These are phyloP conservation scores for Ogataea minuta DNA, from an alignment of 805 yeast genomes.

Conservation along the genomic window DNA sequence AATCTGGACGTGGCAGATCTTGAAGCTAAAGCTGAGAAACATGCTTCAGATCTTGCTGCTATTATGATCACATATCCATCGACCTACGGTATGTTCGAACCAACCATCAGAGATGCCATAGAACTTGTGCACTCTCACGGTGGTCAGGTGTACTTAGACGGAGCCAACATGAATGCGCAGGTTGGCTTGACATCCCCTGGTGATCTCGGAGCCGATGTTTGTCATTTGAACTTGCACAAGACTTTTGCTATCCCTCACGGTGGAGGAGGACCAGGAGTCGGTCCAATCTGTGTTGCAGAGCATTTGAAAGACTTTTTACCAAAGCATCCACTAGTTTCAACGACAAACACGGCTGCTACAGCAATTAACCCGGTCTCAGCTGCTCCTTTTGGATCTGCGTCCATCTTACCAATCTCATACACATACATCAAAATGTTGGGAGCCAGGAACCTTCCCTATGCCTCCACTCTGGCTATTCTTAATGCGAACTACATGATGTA, in stretches of 20 bases:
- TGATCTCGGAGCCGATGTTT: constrained; percentile 96
- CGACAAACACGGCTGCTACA: constrained; percentile 41
- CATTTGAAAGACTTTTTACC: constrained; percentile 85
- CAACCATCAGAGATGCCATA: constrained; percentile 81
- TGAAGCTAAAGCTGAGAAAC: constrained; percentile 64
- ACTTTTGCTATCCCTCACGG: constrained; percentile 98
- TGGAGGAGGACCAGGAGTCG: constrained; percentile 99
- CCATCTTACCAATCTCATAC: constrained; percentile 90
- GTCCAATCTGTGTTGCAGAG: constrained; percentile 89
- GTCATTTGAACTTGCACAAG: constrained; percentile 94
- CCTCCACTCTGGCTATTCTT: constrained; percentile 87
- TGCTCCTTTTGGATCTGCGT: constrained; percentile 95
- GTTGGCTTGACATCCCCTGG: constrained; percentile 98
- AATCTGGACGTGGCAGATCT: constrained; percentile 81
- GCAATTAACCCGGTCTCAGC: constrained; percentile 79
- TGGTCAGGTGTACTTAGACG: constrained; percentile 96
- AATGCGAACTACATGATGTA: constrained; percentile 96
- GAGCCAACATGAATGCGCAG: constrained; percentile 99
- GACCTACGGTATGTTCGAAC: constrained; percentile 95
- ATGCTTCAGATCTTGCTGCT: constrained; percentile 74
- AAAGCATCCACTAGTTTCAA: constrained; percentile 63
- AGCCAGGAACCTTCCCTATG: constrained; percentile 72
- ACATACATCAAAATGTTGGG: constrained; percentile 96
- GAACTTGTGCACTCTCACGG: constrained; percentile 82
- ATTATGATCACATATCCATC: constrained; percentile 97